Base-by-base conservation (phyloP, 2,329 filamentous ascomycete genomes). In the Fusarium subtropicale region DNA sequence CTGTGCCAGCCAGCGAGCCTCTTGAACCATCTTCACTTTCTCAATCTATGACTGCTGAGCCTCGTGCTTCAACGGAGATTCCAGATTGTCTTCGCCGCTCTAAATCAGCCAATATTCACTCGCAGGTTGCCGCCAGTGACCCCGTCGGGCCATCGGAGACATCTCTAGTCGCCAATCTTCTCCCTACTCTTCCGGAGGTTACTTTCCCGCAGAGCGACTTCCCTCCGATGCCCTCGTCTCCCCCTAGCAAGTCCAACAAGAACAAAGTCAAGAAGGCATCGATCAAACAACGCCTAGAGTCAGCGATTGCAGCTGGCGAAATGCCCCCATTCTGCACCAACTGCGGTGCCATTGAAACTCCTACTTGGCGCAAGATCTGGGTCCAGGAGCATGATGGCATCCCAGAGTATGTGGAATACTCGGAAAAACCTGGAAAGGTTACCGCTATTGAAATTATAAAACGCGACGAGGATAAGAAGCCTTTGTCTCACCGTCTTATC, bases 301-400 rank as follows among this genome's bases (percentile, higher is more conserved):
- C 83, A 39, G 89, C 88, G 0, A 90, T 98, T 56, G 85, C 86
- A n/a, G 88, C 89, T 56, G 96, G 96, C 7, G 88, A 94, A 69
- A 91, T 94, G 84, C 96, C 96, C 1, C 91, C 91, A 1, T 98
- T 91, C 75, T 99, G 96, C 78, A 88, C 88, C 68, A 97, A 98
- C 74, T 99, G 96, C 74, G 96, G 96, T 8, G 92, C 94, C 9
- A 97, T 99, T 60, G 92, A 98, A 74, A 99, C 96, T 1, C 93
- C 95, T 0, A 97, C 95, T 0, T 99, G 96, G 96, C 90, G 96
- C 64, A 96, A 95, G 75, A 93, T 96, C 15, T 97, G 91, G 86
- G 89, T 90, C n/a, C 93, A 93, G 74, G 85, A 92, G 10, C 85
- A 90, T 46, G 82, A 88, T 18, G 94, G 93, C 2, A 85, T 86